Percentiles rank a stretch among this genome's conserved stretches.
Conservation (phyloP, 2,329 filamentous ascomycete genomes). For the Periglandula ipomoeae region DNA sequence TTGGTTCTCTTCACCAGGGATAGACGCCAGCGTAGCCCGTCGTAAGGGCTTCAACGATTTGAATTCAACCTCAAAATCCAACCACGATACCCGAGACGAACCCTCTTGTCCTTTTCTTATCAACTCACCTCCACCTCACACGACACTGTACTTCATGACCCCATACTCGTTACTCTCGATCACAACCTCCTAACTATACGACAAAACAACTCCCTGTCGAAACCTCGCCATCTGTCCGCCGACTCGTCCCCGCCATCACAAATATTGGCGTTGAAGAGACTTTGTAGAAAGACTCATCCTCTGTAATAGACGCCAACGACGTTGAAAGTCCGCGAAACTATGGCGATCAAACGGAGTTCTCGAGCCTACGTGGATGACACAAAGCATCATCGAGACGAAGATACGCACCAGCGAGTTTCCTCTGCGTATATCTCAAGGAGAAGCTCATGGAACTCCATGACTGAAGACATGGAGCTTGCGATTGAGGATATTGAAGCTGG, state of each 20-base stretch:
- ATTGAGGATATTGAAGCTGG: constrained; percentile 17
- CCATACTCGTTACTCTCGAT: not conserved
- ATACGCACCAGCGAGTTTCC: constrained; percentile 7
- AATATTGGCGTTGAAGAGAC: not conserved
- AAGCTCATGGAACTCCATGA: constrained; percentile 20
- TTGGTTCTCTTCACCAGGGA: constrained; percentile 2
- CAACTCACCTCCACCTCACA: not conserved
- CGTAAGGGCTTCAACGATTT: not conserved
- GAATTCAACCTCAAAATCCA: not conserved
- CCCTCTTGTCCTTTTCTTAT: not conserved
- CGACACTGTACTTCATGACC: not conserved
- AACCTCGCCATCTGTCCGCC: no score
- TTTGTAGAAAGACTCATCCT: not conserved
- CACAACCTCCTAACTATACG: not conserved
- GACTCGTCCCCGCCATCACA: not conserved
- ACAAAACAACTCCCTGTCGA: not conserved
- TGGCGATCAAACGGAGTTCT: constrained; percentile 17
- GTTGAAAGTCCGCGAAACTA: not conserved
- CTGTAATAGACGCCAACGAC: not conserved
- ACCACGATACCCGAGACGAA: not conserved
- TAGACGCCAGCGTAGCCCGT: not conserved
- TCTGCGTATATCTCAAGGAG: constrained; percentile 19
- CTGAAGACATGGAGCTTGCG: constrained; percentile 17
- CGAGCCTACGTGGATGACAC: constrained; percentile 14
- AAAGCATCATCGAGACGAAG: constrained; percentile 9